These are phyloP conservation scores for Leccinum aurantiacum DNA, from an alignment of 768 basidiomycete genomes.

Conservation along the genomic window DNA sequence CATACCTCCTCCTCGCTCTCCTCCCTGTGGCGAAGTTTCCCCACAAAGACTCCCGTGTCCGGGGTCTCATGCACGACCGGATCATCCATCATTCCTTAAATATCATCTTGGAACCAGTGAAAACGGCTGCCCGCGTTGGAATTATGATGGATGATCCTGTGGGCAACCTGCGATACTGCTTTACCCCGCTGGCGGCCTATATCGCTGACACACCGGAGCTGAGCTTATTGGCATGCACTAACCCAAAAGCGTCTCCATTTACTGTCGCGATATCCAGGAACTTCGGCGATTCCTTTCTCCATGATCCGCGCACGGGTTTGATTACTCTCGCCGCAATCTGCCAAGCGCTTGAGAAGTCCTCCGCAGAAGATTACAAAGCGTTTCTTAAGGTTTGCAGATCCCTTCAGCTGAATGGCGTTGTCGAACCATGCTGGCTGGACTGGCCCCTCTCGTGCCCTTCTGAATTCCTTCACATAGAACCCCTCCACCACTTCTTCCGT, in stretches of 20 bases:
- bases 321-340: background rate
- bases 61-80: background rate
- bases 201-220: background rate
- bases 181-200: background rate
- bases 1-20: background rate
- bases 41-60: background rate
- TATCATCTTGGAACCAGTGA: background rate
- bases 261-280: background rate
- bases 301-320: background rate
- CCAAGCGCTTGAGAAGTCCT: background rate
- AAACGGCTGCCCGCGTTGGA: background rate
- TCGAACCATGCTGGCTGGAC: too few relatives aligned
- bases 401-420: too few relatives aligned
- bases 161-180: background rate
- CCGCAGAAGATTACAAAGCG: background rate
- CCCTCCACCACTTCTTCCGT: too few relatives aligned
- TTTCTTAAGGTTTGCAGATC: background rate
- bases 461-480: too few relatives aligned
- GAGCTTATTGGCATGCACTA: background rate
- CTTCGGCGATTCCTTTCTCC: background rate
- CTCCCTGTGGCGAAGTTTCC: background rate
- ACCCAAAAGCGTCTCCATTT: background rate
- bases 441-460: too few relatives aligned
- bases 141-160: background rate
- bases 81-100: background rate